Base-by-base conservation (phyloP, 179 eudicot genomes). In the Vitellaria paradoxa region DNA sequence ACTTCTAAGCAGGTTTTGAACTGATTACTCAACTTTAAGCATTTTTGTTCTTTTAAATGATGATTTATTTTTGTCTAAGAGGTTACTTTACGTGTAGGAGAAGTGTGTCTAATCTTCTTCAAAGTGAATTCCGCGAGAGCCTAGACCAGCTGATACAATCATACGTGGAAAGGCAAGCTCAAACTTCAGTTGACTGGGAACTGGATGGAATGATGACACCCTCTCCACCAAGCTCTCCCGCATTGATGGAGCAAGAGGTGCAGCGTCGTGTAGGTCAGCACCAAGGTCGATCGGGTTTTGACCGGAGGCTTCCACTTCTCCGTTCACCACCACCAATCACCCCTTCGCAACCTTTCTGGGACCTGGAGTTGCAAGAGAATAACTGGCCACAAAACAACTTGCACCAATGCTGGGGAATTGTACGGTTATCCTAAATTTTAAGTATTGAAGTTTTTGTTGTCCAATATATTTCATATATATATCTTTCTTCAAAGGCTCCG, bases 61-160 rank as follows among this genome's bases (percentile, higher is more conserved):
- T 18, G 5, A 55, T 7, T 7, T 8, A 42, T 37, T 20, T 23
- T 75, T 66, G 24, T 37, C 40, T 55, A 55, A 23, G 21, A 12
- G 57, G 55, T 75, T 80, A n/a, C 50, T 77, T 37, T 46, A 88
- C 42, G 42, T 73, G 56, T 46, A 94, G 98, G 94, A 89, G 97
- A 87, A 90, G 92, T 59, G 98, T 94, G 64, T 90, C 98, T 67
- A 91, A 84, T 80, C 92, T 94, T 84, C 97, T 94, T 81, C 89
- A 74, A 55, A 94, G 98, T 80, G 91, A 89, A 45, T 93, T 93
- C 73, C 93, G 98, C 40, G 96, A 86, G 85, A 91, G 97, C 78
- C 80, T 94, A 69, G 92, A 94, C 83, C 96, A 87, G 72, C 69
- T 94, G 69, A 85, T 94, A 68, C 97, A 89, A 71, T 92, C 97